Base-by-base conservation (phyloP, 495 filamentous ascomycete species). In the Hypoxylon intermedium region DNA sequence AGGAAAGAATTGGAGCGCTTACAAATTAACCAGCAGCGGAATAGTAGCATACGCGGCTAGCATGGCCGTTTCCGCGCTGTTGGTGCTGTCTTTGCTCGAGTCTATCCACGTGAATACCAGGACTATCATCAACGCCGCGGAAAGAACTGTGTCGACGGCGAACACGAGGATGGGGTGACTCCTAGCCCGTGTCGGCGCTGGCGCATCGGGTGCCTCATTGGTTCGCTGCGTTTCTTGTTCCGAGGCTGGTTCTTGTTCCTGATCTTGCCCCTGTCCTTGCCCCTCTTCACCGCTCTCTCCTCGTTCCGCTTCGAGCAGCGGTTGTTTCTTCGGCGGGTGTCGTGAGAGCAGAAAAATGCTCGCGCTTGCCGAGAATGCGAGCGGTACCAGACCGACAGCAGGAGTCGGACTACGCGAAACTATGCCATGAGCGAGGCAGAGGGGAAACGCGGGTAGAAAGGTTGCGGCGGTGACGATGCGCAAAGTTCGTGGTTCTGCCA, bases 381-480 rank as follows among this genome's bases (percentile, higher is more conserved):
- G 72, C 3, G 76, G 76, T n/a, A 69, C 52, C 6, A 79, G 59
- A 7, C 76, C 75, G 31, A 77, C 66, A 5, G 75, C 75, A 3
- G 76, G 76, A n/a, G 74, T 47, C 18, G 67, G 42, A 41, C 61
- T 62, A 13, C 52, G 18, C 21, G 76, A 74, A 28, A 75, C 70
- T 57, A 63, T 71, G 74, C 65, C 81, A 65, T 77, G 69, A 2
- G 68, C 60, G 43, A 79, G 50, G 33, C 69, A 72, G n/a, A 77
- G 74, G 3, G 78, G 76, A 53, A 85, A 83, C 43, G 81, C 81
- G 37, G 81, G 82, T 9, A 84, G 62, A 66, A 85, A 82, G 51
- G 79, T 72, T 45, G 77, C 68, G 44, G 72, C 68, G 28, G 77
- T 74, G 36, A 77, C 72, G 13, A 72, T 66, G 53, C 75, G 75